Evolutionary conservation across 495 filamentous ascomycete genomes (phyloP), one percentile per base, ranked within the genome.

Genomic region (Hypoxylon rickii): DNA sequence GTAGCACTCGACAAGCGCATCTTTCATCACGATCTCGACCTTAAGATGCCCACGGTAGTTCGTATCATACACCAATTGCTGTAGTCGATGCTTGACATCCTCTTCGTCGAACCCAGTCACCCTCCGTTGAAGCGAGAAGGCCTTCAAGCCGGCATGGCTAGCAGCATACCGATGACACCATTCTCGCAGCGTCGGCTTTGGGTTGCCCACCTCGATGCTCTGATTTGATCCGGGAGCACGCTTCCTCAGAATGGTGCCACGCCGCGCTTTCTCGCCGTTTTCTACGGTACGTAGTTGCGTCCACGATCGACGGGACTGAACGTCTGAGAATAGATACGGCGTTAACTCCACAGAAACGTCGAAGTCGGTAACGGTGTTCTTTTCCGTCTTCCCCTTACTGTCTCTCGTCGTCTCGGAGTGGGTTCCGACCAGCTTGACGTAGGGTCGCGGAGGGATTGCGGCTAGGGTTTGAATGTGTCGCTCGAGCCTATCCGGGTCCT

Each of bases 301-400:
- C 61, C 69, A 71, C 2, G 72, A 68, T 21, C 33, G 31, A 31
- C 46, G 63, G 20, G 60, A 61, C 26, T 58, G 47, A 6, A 69
- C 62, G 40, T 78, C 73, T 0, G 65, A 63, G 58, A 65, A 77
- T 31, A 86, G 71, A 40, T 77, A 79, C 0, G 72, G 70, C 0
- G 77, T 76, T 31, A 86, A 62, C 17, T 81, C 75, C 40, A 84
- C 64, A 7, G 60, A 56, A 41, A 86, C 65, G 55, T 79, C 71
- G 79, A 98, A 97, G 56, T 86, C 88, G 66, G 96, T 86, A 57
- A 92, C 80, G 44, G 90, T 92, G 66, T 94, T 93, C 74, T 96
- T 92, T 70, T 96, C 91, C 59, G 84, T 86, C 70, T 93, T 95
- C 34, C 75, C 73, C 41, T 75, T 73, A 17, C 72, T 63, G 26